These are phyloP conservation scores for Mycena vitilis DNA, from an alignment of 768 basidiomycete genomes.

Conservation along the genomic window DNA sequence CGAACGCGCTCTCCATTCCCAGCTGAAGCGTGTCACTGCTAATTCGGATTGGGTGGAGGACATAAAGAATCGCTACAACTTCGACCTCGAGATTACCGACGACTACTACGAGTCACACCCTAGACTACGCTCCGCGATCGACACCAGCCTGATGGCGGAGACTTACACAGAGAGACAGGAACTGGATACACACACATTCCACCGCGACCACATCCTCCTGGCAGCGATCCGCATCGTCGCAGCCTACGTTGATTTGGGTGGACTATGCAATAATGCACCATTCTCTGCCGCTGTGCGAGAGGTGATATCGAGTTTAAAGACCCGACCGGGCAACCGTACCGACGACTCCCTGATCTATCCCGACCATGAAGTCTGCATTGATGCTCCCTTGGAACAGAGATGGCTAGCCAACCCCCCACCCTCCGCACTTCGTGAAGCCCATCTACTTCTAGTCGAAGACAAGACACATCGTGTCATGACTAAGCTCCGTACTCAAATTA, in stretches of 20 bases:
- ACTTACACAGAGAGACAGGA: background rate
- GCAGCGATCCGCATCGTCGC: background rate
- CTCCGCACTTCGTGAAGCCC: background rate
- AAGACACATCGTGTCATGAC: constrained; percentile 11
- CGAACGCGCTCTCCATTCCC: background rate
- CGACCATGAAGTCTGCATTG: background rate
- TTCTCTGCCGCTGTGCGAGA: background rate
- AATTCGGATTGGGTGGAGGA: background rate
- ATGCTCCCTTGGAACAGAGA: background rate
- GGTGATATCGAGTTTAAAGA: background rate
- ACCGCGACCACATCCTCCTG: background rate
- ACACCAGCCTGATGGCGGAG: background rate
- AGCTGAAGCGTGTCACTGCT: background rate
- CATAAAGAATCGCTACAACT: constrained; percentile 10
- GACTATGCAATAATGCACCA: background rate
- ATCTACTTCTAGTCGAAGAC: constrained; percentile 2
- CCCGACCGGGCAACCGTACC: constrained; percentile 3
- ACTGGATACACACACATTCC: constrained; percentile 5
- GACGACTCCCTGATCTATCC: constrained; percentile 10
- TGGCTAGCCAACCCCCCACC: background rate
- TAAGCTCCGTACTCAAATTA: background rate
- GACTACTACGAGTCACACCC: background rate
- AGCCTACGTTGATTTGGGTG: constrained; percentile 1
- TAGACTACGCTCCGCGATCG: background rate
- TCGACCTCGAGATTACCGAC: background rate